phyloP scores from a whole-genome alignment of 2,329 filamentous ascomycete species.

The Emergomyces pasteurianus region DNA sequence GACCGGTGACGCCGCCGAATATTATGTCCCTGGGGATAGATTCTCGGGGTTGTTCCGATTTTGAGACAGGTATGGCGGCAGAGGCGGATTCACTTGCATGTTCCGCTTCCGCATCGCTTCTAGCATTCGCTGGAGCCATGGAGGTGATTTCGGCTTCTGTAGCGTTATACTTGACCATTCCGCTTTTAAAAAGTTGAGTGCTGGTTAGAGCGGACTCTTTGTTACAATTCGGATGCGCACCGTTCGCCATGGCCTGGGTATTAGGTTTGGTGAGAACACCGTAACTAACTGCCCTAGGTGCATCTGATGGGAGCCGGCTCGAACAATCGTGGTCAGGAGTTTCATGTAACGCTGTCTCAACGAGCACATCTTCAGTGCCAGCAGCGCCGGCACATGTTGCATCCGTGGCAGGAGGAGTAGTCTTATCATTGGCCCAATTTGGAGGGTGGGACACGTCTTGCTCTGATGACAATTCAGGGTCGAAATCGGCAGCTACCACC shows the following conservation, averaged over 20 bases:
- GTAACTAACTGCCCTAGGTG: neutral
- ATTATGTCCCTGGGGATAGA: slow-evolving; percentile 13
- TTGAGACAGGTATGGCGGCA: too few relatives aligned
- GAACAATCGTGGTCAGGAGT: too few relatives aligned
- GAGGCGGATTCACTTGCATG: neutral
- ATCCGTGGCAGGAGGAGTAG: neutral
- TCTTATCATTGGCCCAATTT: neutral
- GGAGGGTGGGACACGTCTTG: neutral
- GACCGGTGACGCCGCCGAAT: slow-evolving; percentile 19
- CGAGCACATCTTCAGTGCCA: neutral
- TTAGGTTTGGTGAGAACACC: neutral
- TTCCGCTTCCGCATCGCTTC: neutral
- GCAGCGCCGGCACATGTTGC: neutral
- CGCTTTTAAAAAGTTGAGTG: neutral
- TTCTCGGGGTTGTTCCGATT: neutral
- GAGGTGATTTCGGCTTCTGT: neutral
- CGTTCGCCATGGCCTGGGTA: neutral
- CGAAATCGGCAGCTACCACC: neutral
- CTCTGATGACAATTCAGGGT: neutral
- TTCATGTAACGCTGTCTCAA: neutral
- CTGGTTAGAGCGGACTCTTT: neutral
- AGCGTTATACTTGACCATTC: neutral
- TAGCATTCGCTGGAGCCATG: too few relatives aligned
- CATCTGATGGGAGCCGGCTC: too few relatives aligned
- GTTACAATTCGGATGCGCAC: neutral